phyloP scores from a whole-genome alignment of 352 stramenopile species.

The Globisporangium echinulatum region DNA sequence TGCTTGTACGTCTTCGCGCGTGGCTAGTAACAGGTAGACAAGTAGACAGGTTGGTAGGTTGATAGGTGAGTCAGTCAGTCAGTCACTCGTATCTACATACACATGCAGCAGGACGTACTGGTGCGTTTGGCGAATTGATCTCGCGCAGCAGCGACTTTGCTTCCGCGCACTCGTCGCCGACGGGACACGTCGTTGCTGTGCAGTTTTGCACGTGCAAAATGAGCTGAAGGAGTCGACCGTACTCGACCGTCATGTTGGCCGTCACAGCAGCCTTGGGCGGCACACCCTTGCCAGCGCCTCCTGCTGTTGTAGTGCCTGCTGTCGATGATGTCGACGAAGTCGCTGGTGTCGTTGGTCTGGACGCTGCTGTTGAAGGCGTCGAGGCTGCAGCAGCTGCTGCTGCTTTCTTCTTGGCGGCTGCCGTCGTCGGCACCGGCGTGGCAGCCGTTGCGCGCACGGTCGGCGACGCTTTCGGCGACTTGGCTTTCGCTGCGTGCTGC shows the following conservation, averaged over 20 bases:
- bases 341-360: conserved; percentile 14
- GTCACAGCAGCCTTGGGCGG: conserved; percentile 33
- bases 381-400: conserved; percentile 10
- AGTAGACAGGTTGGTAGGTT: too few relatives aligned
- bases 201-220: conserved; percentile 86
- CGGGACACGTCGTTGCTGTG: conserved; percentile 41
- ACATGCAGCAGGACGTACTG: conserved; percentile 17
- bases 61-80: too few relatives aligned
- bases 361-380: neutral
- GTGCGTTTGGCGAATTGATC: conserved; percentile 61
- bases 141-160: conserved; percentile 71
- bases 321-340: conserved; percentile 12
- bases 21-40: conserved; percentile 14
- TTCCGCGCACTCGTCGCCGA: conserved; percentile 72
- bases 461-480: conserved; percentile 48
- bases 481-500: conserved; percentile 38
- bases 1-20: conserved; percentile 85
- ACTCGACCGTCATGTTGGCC: conserved; percentile 73
- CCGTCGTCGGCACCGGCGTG: conserved; percentile 1
- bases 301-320: neutral
- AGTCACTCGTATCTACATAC: too few relatives aligned
- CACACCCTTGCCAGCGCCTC: conserved; percentile 14
- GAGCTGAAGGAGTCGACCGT: conserved; percentile 76
- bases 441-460: conserved; percentile 8
- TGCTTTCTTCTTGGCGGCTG: conserved; percentile 23